These are phyloP conservation scores for Olyra latifolia DNA, from an alignment of 176 grass and related monocot species.

Conservation along the genomic window DNA sequence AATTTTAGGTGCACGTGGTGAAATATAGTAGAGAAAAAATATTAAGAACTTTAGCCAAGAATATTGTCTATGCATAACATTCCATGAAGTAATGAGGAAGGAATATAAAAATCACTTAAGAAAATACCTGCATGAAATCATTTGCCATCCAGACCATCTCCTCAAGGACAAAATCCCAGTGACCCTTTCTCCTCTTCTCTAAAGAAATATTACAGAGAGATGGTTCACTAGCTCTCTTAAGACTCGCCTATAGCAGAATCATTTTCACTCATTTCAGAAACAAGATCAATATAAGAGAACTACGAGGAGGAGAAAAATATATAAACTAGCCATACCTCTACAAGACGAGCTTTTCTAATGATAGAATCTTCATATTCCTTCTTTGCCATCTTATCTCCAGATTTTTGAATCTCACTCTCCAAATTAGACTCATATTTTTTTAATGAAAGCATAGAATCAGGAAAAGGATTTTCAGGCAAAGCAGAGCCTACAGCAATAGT, in stretches of 20 bases:
- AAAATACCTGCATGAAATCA: slow-evolving; percentile 96
- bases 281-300: slow-evolving; percentile 12
- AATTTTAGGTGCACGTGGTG: background rate
- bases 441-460: slow-evolving; percentile 8
- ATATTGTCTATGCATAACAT: background rate
- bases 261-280: slow-evolving; percentile 35
- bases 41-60: slow-evolving; percentile 10
- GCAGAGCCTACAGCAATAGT: slow-evolving; percentile 17
- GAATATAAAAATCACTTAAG: slow-evolving; percentile 5
- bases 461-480: slow-evolving; percentile 25
- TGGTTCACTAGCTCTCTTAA: slow-evolving; percentile 58
- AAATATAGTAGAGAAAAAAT: background rate
- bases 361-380: slow-evolving; percentile 72
- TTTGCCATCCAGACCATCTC: slow-evolving; percentile 99
- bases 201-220: slow-evolving; percentile 55
- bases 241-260: slow-evolving; percentile 49
- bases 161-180: slow-evolving; percentile 97
- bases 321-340: slow-evolving; percentile 65
- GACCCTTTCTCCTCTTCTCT: slow-evolving; percentile 80
- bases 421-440: slow-evolving; percentile 22
- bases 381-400: slow-evolving; percentile 39
- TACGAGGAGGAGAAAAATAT: background rate
- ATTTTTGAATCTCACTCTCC: slow-evolving; percentile 40
- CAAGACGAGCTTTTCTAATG: slow-evolving; percentile 57
- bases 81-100: background rate